A percentile compares a stretch with the other conserved stretches of the same genome.
phyloP scores from a whole-genome alignment of 2,329 filamentous ascomycete species.

The Beauveria caledonica region DNA sequence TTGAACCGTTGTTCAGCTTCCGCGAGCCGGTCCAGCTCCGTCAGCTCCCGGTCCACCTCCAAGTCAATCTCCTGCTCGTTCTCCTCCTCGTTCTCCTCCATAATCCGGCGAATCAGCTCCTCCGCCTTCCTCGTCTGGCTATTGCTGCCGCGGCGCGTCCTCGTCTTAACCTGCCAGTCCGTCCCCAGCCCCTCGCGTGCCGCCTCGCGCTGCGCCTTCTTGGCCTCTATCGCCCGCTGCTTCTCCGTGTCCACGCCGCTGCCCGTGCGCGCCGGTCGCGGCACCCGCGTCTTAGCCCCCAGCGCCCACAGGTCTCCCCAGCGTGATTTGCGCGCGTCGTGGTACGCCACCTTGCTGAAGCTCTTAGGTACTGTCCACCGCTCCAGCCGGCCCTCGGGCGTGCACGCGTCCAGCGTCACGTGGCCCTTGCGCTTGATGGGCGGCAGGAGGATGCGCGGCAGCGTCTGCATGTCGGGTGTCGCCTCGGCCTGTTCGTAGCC shows the following conservation, averaged over 20 bases:
- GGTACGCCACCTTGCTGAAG: constrained; percentile 74
- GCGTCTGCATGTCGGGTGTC: constrained; percentile 50
- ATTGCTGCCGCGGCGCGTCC: constrained; percentile 30
- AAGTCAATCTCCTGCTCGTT: constrained; percentile 23
- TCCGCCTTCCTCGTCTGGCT: constrained; percentile 31
- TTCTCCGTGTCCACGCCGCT: constrained; percentile 37
- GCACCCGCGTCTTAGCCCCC: constrained; percentile 77
- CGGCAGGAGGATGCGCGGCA: constrained; percentile 70
- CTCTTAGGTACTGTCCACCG: constrained; percentile 87
- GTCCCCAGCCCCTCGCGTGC: constrained; percentile 24
- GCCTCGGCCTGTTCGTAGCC: constrained; percentile 54
- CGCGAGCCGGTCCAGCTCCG: constrained; percentile 11
- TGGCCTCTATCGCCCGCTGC: constrained; percentile 33
- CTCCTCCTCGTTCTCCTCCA: constrained; percentile 26
- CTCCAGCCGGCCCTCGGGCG: constrained; percentile 74
- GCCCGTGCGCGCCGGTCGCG: constrained; percentile 54
- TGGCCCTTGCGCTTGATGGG: constrained; percentile 85
- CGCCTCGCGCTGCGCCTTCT: constrained; percentile 31
- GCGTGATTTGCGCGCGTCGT: constrained; percentile 78
- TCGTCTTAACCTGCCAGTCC: constrained; percentile 19
- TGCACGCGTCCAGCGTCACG: constrained; percentile 85
- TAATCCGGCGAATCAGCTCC: constrained; percentile 33
- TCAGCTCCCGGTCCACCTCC: constrained; percentile 23
- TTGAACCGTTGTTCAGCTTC: constrained; percentile 7
- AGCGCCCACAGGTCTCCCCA: constrained; percentile 97